A percentile compares a stretch with the other conserved stretches of the same genome.
Conservation (phyloP, 2,329 filamentous ascomycete genomes). For the Trichoderma afroharzianum region DNA sequence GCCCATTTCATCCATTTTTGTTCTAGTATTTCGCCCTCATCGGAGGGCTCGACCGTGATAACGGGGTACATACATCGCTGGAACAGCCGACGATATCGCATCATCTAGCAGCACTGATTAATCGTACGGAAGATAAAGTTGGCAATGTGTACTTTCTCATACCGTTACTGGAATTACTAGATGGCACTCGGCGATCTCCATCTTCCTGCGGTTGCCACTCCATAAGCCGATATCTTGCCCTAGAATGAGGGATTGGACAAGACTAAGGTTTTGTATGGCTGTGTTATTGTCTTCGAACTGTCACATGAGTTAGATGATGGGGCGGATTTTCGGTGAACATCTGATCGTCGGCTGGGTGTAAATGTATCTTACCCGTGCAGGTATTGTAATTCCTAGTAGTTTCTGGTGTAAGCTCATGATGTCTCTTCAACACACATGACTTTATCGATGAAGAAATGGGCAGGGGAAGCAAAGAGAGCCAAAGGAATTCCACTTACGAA, state of each 20-base stretch:
- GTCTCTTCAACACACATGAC: neutral
- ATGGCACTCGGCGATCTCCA: slow-evolving; percentile 54
- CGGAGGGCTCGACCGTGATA: slow-evolving; percentile 49
- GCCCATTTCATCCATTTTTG: slow-evolving; percentile 65
- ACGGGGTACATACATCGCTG: slow-evolving; percentile 51
- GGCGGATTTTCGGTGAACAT: neutral
- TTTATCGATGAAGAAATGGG: neutral
- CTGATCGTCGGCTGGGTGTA: neutral
- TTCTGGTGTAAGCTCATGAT: neutral
- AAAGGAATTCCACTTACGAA: slow-evolving; percentile 35
- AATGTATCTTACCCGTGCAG: slow-evolving; percentile 26
- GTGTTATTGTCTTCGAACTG: slow-evolving; percentile 50
- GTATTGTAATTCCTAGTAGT: slow-evolving; percentile 29
- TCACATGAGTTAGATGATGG: slow-evolving; percentile 10
- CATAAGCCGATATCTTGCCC: slow-evolving; percentile 50
- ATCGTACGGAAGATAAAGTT: neutral
- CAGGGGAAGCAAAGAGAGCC: neutral
- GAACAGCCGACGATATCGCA: slow-evolving; percentile 56
- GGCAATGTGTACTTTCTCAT: slow-evolving; percentile 19
- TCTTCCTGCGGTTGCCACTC: slow-evolving; percentile 53
- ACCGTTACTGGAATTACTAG: slow-evolving; percentile 44
- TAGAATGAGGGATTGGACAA: slow-evolving; percentile 48
- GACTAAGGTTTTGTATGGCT: slow-evolving; percentile 43
- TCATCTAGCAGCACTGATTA: slow-evolving; percentile 40
- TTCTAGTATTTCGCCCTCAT: slow-evolving; percentile 55